Percentiles rank a stretch among this genome's conserved stretches.
These are phyloP conservation scores for Canavalia gladiata DNA, from an alignment of 306 rosid species.

Conservation along the genomic window DNA sequence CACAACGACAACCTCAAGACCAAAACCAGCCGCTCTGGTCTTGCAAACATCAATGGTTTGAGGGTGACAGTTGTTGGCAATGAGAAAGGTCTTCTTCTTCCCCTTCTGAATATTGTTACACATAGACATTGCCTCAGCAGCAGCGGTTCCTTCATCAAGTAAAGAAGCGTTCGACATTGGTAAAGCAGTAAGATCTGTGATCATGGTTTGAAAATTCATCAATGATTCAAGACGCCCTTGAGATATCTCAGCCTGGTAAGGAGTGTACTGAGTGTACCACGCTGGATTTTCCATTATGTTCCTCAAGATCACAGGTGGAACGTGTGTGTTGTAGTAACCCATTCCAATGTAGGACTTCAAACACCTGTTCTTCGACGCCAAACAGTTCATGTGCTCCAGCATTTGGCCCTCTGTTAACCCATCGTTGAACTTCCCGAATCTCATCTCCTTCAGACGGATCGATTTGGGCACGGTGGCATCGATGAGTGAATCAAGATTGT, in stretches of 20 bases:
- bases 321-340: constrained; percentile 94
- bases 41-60: constrained; percentile 85
- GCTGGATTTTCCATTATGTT: constrained; percentile 97
- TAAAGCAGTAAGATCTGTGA: constrained; percentile 90
- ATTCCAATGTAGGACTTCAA: constrained; percentile 87
- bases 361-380: constrained; percentile 81
- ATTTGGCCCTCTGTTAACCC: constrained; percentile 89
- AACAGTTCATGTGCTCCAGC: constrained; percentile 79
- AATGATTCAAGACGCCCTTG: constrained; percentile 94
- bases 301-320: constrained; percentile 93
- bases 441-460: constrained; percentile 74
- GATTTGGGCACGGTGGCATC: constrained; percentile 95
- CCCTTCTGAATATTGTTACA: constrained; percentile 86
- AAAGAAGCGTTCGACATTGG: constrained; percentile 99
- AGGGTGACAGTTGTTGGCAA: constrained; percentile 88
- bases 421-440: constrained; percentile 70
- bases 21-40: constrained; percentile 94
- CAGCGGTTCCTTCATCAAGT: constrained; percentile 98
- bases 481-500: constrained; percentile 69
- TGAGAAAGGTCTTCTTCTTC: constrained; percentile 86
- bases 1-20: constrained; percentile 66
- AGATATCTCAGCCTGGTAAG: constrained; percentile 98
- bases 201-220: constrained; percentile 84
- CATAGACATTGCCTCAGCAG: constrained; percentile 99
- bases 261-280: constrained; percentile 99